Percentiles rank a stretch among this genome's conserved stretches.
phyloP scores from a whole-genome alignment of 164 flowering plant species.

The Annona squamosa region DNA sequence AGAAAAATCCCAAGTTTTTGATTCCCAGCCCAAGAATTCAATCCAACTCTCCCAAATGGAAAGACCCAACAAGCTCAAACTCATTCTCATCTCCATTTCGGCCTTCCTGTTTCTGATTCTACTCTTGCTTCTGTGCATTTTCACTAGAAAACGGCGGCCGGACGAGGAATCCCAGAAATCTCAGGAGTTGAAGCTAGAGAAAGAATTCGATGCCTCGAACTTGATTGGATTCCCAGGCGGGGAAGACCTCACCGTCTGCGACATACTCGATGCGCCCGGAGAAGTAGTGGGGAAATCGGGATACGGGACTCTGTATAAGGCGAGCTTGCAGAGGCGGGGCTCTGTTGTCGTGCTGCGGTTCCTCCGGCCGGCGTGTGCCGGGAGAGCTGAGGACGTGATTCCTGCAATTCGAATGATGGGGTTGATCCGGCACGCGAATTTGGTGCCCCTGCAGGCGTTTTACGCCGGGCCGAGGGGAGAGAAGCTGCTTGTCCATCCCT shows the following conservation, averaged over 20 bases:
- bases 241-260: slow-evolving; percentile 50
- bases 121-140: not conserved
- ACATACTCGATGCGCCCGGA: slow-evolving; percentile 88
- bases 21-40: not conserved
- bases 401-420: slow-evolving; percentile 56
- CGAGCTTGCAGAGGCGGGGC: slow-evolving; percentile 38
- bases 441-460: slow-evolving; percentile 78
- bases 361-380: slow-evolving; percentile 61
- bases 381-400: slow-evolving; percentile 30
- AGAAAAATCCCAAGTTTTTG: not conserved
- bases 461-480: slow-evolving; percentile 89
- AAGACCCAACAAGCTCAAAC: not conserved
- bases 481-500: slow-evolving; percentile 89
- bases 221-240: slow-evolving; percentile 66
- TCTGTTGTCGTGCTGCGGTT: slow-evolving; percentile 59
- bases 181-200: slow-evolving; percentile 15
- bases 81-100: not conserved
- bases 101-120: not conserved
- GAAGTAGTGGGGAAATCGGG: slow-evolving; percentile 90
- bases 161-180: slow-evolving; percentile 9
- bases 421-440: slow-evolving; percentile 57
- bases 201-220: slow-evolving; percentile 31
- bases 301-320: slow-evolving; percentile 84
- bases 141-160: slow-evolving; percentile 6
- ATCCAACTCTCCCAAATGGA: not conserved